Evolutionary conservation across 2,329 filamentous ascomycete species (phyloP), one percentile per base, ranked within the genome.

Genomic region (Colletotrichum gloeosporioides): DNA sequence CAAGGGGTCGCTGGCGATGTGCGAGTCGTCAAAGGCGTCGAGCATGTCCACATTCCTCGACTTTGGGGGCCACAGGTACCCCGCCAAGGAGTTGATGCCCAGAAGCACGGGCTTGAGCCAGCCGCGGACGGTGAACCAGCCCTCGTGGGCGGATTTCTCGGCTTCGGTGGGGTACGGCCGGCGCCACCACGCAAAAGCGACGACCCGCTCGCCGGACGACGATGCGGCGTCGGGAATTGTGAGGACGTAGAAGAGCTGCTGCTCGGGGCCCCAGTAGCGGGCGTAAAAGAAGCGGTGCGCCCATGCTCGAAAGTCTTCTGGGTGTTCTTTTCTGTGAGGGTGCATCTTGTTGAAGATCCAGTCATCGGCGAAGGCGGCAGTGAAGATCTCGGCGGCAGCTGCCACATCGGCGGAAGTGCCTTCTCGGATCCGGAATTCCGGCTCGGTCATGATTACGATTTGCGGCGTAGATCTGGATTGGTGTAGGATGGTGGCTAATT

Each of bases 131-230:
- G 77, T 78, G 49, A 75, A n/a, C 10, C 8, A 27, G 63, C 77
- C 77, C 13, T 78, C 77, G 39, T 69, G 27, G 16, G 75, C 75
- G n/a, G 77, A 53, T 13, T 71, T 68, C 34, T 71, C 69, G 29
- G 29, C 71, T 13, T 70, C 62, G 25, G 61, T 55, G 53, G 67
- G 75, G 67, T 73, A 78, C 13, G 71, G 83, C 27, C 79, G 79
- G 73, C 83, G 81, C 82, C 84, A 85, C 82, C 83, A 86, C 8
- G 82, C 75, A 57, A 85, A 83, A 2, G 78, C 85, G 8, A 82
- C 81, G 7, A 82, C 29, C 13, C 55, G 78, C 29, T 78, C 74
- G 4, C 76, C 69, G n/a, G 53, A 67, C 13, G 62, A 61, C 18
- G 68, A 68, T 6, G 79, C 73, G 31, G 76, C 78, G 61, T 81